Base-by-base conservation (phyloP, 1,284 basidiomycete species). In the Neonothopanus nambi region DNA sequence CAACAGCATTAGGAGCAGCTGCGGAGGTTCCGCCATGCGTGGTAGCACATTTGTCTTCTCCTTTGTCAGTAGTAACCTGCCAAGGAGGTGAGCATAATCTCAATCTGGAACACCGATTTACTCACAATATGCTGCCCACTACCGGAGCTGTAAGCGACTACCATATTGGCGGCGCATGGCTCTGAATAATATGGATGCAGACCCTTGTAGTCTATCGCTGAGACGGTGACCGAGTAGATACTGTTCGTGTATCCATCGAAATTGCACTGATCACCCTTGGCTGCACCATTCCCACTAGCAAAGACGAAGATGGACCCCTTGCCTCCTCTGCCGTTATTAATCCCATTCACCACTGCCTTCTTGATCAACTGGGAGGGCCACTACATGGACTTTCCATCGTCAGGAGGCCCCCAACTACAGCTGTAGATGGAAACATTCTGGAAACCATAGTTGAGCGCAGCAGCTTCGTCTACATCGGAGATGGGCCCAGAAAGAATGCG, bases 241-340 rank as follows among this genome's bases (percentile, higher is more conserved):
- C 90, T 93, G 68, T 99, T 99, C 30, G 97, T 99, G 70, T 99
- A 99, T 5, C 97, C 97, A 63, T 99, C 97, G 68, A 99, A 99
- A 71, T 99, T 99, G 77, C 97, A 99, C 72, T 99, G 97, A 67
- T 99, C 97, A 28, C 91, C 93, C 48, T 81, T 80, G 3, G 84
- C 82, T 21, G 93, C 97, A 20, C 97, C 97, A 67, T 99, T 99
- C 1, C 97, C 97, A 55, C 94, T 95, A 1, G 97, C 97, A 69
- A 99, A 99, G 35, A 99, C 97, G 64, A 92, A 99, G 59, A 99
- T 78, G 39, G 89, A 94, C 2, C 97, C 97, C 65, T 92, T 94
- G 20, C 95, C 95, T 39, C 74, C 81, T 46, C 97, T 84, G 4
- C 97, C 97, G 48, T 93, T 90, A 70, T 93, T 89, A 40, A 98